Evolutionary conservation across 306 rosid genomes (phyloP), one percentile per base, ranked within the genome.

Genomic region (Cucurbita maxima): DNA sequence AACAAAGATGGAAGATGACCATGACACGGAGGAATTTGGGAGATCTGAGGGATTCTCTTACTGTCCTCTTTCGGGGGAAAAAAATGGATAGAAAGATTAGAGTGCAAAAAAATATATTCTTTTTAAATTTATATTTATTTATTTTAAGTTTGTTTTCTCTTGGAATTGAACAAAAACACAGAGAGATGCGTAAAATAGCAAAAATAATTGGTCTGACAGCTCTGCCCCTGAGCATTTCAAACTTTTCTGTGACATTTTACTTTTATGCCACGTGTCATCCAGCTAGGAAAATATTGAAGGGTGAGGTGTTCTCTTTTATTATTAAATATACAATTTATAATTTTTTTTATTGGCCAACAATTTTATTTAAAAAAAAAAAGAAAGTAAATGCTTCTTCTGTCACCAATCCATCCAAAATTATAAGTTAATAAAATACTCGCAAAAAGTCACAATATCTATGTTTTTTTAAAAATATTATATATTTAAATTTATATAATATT

Each of bases 11-110:
- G 59, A 19, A 43, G 53, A 62, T 34, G 58, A 62, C n/a, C 30
- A 54, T 48, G 58, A 36, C 14, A 51, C 34, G 59, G 15, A 30
- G 47, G 50, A 38, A 71, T 36, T 30, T 34, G 48, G 34, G 60
- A 71, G 75, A 51, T 71, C 75, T 51, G 75, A 71, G 22, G 18
- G 51, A 37, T 54, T 52, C 45, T 71, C 59, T 71, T 10, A 71
- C 30, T 72, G 47, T 67, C 56, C 18, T 45, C 18, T 20, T 67
- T 67, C 3, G 20, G 53, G 53, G 19, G 41, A 10, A 36, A 15
- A 63, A 63, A 40, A 40, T 19, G 36, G 60, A 56, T 61, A 34
- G 6, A 30, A 30, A 18, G 43, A 66, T 16, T 10, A 72, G 37
- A 53, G 75, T 30, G 16, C 1, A 36, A 53, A 40, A 34, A 52